Conservation (phyloP, 169 alveolate species). For the Plasmodium knowlesi region DNA sequence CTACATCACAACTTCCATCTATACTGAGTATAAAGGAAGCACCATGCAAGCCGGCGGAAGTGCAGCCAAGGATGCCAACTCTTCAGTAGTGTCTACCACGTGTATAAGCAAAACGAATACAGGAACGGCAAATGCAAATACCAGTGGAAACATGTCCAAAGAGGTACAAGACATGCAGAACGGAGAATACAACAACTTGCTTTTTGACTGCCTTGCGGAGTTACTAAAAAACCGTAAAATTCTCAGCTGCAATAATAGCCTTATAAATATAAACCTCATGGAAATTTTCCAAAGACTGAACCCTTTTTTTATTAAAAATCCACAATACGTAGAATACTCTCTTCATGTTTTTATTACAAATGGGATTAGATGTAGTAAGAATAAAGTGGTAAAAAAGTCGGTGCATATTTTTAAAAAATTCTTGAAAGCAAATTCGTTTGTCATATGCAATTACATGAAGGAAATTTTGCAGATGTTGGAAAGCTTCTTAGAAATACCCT, state of each 20-base stretch:
- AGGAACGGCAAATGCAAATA: neutral
- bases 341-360: conserved; percentile 59
- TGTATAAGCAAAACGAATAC: neutral
- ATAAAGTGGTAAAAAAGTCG: conserved; percentile 28
- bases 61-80: neutral
- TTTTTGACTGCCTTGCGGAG: conserved; percentile 46
- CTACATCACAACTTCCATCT: conserved; percentile 52
- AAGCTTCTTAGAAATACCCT: conserved; percentile 41
- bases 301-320: conserved; percentile 47
- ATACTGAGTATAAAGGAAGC: conserved; percentile 38
- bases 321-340: conserved; percentile 54
- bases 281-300: conserved; percentile 67
- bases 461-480: conserved; percentile 70
- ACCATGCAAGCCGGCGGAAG: neutral
- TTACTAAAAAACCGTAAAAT: conserved; percentile 62
- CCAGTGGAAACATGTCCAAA: neutral
- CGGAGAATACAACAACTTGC: conserved; percentile 16
- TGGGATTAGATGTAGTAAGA: conserved; percentile 56
- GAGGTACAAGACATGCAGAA: neutral
- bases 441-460: conserved; percentile 40
- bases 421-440: conserved; percentile 22
- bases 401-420: conserved; percentile 72
- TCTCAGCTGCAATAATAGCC: conserved; percentile 35
- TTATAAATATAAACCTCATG: conserved; percentile 70
- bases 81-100: neutral